Evolutionary conservation across 2,329 filamentous ascomycete species (phyloP), one percentile per base, ranked within the genome.

Genomic region (Trichoderma koningii): DNA sequence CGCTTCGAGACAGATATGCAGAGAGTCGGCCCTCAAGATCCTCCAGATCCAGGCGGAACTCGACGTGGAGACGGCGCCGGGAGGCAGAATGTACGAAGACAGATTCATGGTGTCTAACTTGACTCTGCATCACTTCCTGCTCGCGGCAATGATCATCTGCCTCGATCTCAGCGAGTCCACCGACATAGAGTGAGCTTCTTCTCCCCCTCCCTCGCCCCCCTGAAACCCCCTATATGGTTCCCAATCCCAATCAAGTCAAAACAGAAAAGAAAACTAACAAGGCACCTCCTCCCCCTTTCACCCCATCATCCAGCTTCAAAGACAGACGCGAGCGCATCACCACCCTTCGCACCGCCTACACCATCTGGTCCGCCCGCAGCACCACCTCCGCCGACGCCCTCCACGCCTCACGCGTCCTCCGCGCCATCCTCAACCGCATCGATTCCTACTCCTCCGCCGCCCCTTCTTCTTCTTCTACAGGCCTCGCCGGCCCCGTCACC

Each of bases 121-220:
- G 51, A 82, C 81, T 5, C 74, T 83, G 23, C 83, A 86, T 41
- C 83, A 87, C 68, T 87, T 86, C 66, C 73, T 87, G 28, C 79
- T 87, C 19, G 85, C 85, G 0, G 81, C 83, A 14, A 87, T 87
- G 83, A 81, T 87, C 47, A 70, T 87, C 6, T 87, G 83, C 64
- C 72, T 87, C 3, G 81, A 83, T 67, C 72, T 83, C 14, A 76
- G 75, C 26, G 79, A 81, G 67, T 77, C 76, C 19, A 68, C 70
- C 30, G 73, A 77, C 21, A 76, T 74, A 67, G 76, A 71, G 80
- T 80, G 73, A 62, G 48, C 15, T 12, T 12, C 30, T 10, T 12
- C 4, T 10, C 4, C 5, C 38, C 15, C 53, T n/a, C n/a, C n/a
- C n/a, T n/a, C 19, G 2, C 28, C 38, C 38, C 53, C 23, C n/a